Conservation (phyloP, 2,329 filamentous ascomycete species). For the Metarhizium humberi region DNA sequence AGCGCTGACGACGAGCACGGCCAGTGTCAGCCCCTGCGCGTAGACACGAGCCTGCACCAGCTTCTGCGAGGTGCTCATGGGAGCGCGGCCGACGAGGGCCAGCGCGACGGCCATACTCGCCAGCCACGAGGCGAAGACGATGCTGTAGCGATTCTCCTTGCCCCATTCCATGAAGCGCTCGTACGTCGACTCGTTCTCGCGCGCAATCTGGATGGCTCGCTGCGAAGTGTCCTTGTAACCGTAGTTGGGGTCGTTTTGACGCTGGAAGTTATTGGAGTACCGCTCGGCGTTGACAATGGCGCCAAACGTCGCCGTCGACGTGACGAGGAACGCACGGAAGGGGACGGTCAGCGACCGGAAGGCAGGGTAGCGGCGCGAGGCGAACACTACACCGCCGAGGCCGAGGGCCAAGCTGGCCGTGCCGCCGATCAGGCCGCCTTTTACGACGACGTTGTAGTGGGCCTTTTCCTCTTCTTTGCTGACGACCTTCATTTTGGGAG, state of each 20-base stretch:
- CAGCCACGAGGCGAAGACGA: conserved; percentile 76
- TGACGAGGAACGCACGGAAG: conserved; percentile 83
- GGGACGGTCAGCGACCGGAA: conserved; percentile 79
- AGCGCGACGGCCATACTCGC: conserved; percentile 70
- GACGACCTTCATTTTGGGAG: conserved; percentile 72
- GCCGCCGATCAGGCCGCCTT: conserved; percentile 70
- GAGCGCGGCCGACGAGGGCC: conserved; percentile 67
- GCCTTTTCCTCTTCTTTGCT: conserved; percentile 85
- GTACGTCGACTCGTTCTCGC: conserved; percentile 44
- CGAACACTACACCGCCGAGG: conserved; percentile 55
- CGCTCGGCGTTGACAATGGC: conserved; percentile 87
- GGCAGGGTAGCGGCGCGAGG: conserved; percentile 61
- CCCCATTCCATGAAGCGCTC: conserved; percentile 65
- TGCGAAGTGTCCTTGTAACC: conserved; percentile 56
- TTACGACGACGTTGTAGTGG: conserved; percentile 75
- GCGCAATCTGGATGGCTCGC: conserved; percentile 43
- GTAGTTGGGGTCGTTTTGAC: conserved; percentile 55
- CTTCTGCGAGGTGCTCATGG: conserved; percentile 69
- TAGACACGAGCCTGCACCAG: conserved; percentile 91
- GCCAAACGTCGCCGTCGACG: conserved; percentile 71
- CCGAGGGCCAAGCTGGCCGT: conserved; percentile 58
- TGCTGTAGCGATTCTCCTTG: conserved; percentile 72
- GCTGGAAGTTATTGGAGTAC: conserved; percentile 54
- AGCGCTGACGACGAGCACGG: conserved; percentile 72
- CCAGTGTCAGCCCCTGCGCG: conserved; percentile 80